Base-by-base conservation (phyloP, 805 yeast species). In the Starmerella roubikii region DNA sequence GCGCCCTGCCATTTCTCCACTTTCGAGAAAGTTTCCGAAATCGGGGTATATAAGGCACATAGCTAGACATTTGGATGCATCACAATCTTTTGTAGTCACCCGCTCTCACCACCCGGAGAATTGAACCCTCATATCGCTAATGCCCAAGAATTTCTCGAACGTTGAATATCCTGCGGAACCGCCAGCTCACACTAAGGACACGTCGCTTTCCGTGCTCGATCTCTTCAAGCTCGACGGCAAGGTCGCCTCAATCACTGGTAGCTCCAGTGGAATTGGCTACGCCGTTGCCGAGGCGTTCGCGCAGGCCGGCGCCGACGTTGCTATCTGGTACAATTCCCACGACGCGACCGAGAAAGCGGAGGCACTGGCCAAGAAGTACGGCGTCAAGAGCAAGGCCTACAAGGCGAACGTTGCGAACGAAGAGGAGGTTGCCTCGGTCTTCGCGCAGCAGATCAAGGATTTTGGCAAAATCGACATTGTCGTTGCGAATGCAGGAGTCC, bases 401-500 rank as follows among this genome's bases (percentile, higher is more conserved):
- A 67, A 73, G 61, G 74, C 77, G 53, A 65, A 69, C 37, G 66
- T 78, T 39, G 60, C 70, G 38, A 68, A 70, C 46, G 46, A 65
- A 35, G 67, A 62, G 16, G 64, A 56, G 10, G 82, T 78, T 34
- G 68, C 68, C 44, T 49, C 47, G 16, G 65, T 71, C 13, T 62
- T 78, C 37, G 56, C 53, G 28, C 67, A 66, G 56, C 72, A 75
- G 45, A 70, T 65, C 46, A 47, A 59, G 42, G 93, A 82, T 54
- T 83, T 84, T 56, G 91, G 88, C 39, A 72, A 72, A 45, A 73
- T 84, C 48, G 94, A 84, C 58, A 64, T 82, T 21, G 78, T 81
- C 53, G 91, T 84, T 34, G 93, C 93, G 51, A 84, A 84, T 57
- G 94, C 94, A 12, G 94, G 94, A 30, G 74, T 82, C 34, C 76